Evolutionary conservation across 169 alveolate genomes (phyloP), one percentile per base, ranked within the genome.

Genomic region (Cryptosporidium ryanae): DNA sequence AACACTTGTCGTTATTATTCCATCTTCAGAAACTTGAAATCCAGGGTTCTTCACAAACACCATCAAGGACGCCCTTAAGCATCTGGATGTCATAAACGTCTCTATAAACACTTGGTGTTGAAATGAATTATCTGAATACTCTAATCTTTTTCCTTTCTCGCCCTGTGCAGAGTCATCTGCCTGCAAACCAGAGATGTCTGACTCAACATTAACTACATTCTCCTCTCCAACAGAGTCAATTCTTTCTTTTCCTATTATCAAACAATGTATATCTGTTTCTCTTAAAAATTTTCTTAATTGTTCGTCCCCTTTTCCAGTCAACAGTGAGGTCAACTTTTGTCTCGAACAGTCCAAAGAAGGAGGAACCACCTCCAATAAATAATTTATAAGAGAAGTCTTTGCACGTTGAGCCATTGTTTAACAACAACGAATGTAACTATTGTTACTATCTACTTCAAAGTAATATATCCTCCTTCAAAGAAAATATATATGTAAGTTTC

Each of bases 321-420:
- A 89, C 50, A 93, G 84, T 55, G 92, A 66, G 82, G 91, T 93
- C 52, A 93, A 82, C 70, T 91, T 91, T 89, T 91, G 93, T 65
- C 96, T 68, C 52, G 94, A 90, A 81, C 96, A 93, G 50, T 91
- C 94, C 64, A 93, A 89, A 34, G 91, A 92, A 15, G 96, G 90
- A 17, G 96, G 96, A 32, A 93, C 92, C 43, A 93, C 92, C 84
- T 91, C 96, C 76, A 93, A 82, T 57, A 93, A 89, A 57, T 91
- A 93, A 48, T 93, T 91, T 57, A 92, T 92, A 48, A 93, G 82
- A 55, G 92, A 90, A 21, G 94, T 90, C 82, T 93, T 93, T 63
- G 90, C 92, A 46, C 92, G 66, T 66, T 91, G 95, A 90, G 90
- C 89, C 76, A 54, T 92, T 71, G 23, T 52, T n/a, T 52, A n/a